These are phyloP conservation scores for Torrubiella hemipterigena DNA, from an alignment of 2,329 filamentous ascomycete species.

Conservation along the genomic window DNA sequence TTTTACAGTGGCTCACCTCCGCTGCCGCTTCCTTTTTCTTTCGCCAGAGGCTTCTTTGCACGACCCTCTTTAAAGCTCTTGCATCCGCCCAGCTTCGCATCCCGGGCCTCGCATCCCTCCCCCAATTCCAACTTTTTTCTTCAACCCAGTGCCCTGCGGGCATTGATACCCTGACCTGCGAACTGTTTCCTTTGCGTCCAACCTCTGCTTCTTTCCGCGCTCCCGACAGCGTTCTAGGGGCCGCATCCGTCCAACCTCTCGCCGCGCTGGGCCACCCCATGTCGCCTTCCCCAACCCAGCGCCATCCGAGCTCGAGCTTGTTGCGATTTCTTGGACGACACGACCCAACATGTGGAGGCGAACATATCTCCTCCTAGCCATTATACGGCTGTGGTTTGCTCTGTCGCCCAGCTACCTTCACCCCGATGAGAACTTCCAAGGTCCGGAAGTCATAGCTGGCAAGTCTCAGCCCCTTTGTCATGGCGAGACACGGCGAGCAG, in stretches of 20 bases:
- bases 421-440: conserved; percentile 98
- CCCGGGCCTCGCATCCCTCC: too few relatives aligned
- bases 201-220: too few relatives aligned
- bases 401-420: conserved; percentile 93
- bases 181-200: too few relatives aligned
- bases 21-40: too few relatives aligned
- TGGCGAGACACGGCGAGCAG: not conserved
- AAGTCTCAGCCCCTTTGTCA: conserved; percentile 22
- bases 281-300: conserved; percentile 9
- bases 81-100: too few relatives aligned
- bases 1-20: too few relatives aligned
- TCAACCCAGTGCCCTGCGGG: too few relatives aligned
- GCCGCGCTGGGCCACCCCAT: conserved; percentile 3
- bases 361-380: conserved; percentile 70
- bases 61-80: too few relatives aligned
- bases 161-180: too few relatives aligned
- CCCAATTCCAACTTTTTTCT: too few relatives aligned
- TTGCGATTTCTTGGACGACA: conserved; percentile 4
- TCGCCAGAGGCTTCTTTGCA: too few relatives aligned
- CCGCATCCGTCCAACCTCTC: not conserved
- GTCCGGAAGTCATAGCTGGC: conserved; percentile 95
- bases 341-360: conserved; percentile 68
- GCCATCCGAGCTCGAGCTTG: conserved; percentile 12
- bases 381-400: conserved; percentile 87
- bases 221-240: not conserved